phyloP scores from a whole-genome alignment of 2,329 filamentous ascomycete genomes.

The Delphinella strobiligena region DNA sequence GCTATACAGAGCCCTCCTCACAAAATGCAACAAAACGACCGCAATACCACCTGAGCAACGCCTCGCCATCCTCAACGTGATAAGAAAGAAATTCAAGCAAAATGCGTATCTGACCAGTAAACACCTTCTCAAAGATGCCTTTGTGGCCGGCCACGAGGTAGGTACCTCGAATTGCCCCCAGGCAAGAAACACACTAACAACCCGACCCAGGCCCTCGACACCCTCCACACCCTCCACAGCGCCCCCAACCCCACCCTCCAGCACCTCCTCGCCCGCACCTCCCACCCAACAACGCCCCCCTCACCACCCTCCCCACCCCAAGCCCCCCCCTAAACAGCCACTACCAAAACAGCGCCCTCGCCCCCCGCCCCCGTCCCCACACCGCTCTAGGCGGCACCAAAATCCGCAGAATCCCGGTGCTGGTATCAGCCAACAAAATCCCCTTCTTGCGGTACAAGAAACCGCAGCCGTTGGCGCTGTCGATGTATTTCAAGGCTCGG shows the following conservation, averaged over 20 bases:
- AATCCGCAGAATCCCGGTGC: slow-evolving; percentile 44
- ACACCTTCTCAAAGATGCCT: slow-evolving; percentile 48
- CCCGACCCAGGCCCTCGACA: slow-evolving; percentile 25
- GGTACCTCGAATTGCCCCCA: neutral
- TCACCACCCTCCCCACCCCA: slow-evolving; percentile 3
- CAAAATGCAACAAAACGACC: slow-evolving; percentile 28
- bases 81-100: slow-evolving; percentile 50
- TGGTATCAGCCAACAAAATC: slow-evolving; percentile 43
- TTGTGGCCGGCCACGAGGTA: slow-evolving; percentile 58
- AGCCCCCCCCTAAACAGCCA: neutral
- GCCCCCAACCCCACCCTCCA: neutral
- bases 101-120: slow-evolving; percentile 48
- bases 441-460: slow-evolving; percentile 57
- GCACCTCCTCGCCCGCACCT: neutral
- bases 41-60: slow-evolving; percentile 40
- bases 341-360: slow-evolving; percentile 6
- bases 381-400: slow-evolving; percentile 19
- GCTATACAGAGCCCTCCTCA: slow-evolving; percentile 59
- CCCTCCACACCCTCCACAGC: slow-evolving; percentile 15
- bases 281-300: slow-evolving; percentile 9
- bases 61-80: slow-evolving; percentile 43
- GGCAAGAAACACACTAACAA: neutral
- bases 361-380: slow-evolving; percentile 17
- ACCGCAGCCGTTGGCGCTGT: slow-evolving; percentile 50
- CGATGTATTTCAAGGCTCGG: slow-evolving; percentile 45